Base-by-base conservation (phyloP, 2,329 filamentous ascomycete species). In the Penicillium hordei region DNA sequence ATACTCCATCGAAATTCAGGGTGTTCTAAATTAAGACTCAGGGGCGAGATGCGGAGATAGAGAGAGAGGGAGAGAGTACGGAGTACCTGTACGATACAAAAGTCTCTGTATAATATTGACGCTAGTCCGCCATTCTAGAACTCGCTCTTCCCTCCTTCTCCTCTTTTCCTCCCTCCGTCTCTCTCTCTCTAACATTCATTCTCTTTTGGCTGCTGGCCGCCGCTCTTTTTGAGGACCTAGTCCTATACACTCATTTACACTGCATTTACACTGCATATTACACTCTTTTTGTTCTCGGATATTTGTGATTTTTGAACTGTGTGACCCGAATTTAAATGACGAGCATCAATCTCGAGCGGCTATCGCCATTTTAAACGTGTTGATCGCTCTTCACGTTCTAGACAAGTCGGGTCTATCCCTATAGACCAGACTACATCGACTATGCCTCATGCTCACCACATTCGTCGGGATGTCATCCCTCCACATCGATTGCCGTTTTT, bases 391-490 rank as follows among this genome's bases (percentile, higher is more conserved):
- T 57, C 53, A 51, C 46, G 38, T 34, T 44, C 19, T 13, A 52
- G 39, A 33, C 25, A n/a, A 43, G 34, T 54, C 39, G 38, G 21
- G 38, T 40, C 36, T 43, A 56, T 23, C 12, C 34, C 50, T 34
- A 23, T 27, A 52, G 51, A 40, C 36, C 45, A 40, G 49, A 45
- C 40, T 46, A 25, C 45, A 44, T 57, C 45, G 38, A 61, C 38
- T 36, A 66, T 65, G 59, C 65, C 68, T 64, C 63, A 62, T 46
- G 54, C 60, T 38, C 65, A 65, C 58, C 69, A 58, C 23, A 51
- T 57, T 51, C 65, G 62, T 44, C 67, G 70, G 34, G 67, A 68
- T 36, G 62, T 68, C 27, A 55, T 74, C 21, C 69, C 72, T 19
- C 52, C 55, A 33, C 52, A 70, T 46, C 63, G 61, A 56, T 49